phyloP scores from a whole-genome alignment of 78 protist genomes.

The Bodo saltans region DNA sequence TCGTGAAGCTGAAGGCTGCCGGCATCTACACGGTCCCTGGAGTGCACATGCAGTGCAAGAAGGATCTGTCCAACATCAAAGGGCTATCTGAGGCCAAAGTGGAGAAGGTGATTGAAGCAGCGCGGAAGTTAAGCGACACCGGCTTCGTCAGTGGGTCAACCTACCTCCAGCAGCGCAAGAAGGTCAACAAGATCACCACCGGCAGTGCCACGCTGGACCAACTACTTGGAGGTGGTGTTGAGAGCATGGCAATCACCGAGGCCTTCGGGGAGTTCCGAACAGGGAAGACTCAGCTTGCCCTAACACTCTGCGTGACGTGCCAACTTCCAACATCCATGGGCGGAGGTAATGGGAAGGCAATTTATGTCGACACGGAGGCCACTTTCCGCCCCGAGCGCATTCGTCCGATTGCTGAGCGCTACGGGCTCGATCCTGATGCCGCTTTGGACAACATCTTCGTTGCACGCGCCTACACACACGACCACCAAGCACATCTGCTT shows the following conservation, averaged over 20 bases:
- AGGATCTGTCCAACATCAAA: conserved; percentile 44
- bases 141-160: conserved; percentile 48
- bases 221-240: conserved; percentile 94
- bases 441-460: conserved; percentile 97
- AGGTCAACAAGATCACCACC: conserved; percentile 74
- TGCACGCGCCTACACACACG: conserved; percentile 97
- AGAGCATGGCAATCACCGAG: conserved; percentile 98
- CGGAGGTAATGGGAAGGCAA: conserved; percentile 97
- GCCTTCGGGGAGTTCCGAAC: conserved; percentile 98
- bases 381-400: conserved; percentile 98
- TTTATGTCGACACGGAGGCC: conserved; percentile 98
- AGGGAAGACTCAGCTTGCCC: conserved; percentile 98
- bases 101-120: conserved; percentile 63
- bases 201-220: conserved; percentile 90
- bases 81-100: conserved; percentile 72
- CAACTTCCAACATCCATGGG: conserved; percentile 70
- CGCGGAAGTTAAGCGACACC: conserved; percentile 22
- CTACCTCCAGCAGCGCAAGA: conserved; percentile 48
- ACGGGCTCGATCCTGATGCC: conserved; percentile 51
- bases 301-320: conserved; percentile 94
- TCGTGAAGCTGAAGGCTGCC: conserved; percentile 50
- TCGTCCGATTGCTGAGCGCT: conserved; percentile 85
- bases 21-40: conserved; percentile 63
- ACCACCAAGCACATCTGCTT: conserved; percentile 88
- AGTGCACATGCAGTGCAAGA: conserved; percentile 44